phyloP scores from a whole-genome alignment of 169 alveolate genomes.

The Plasmodium berghei region DNA sequence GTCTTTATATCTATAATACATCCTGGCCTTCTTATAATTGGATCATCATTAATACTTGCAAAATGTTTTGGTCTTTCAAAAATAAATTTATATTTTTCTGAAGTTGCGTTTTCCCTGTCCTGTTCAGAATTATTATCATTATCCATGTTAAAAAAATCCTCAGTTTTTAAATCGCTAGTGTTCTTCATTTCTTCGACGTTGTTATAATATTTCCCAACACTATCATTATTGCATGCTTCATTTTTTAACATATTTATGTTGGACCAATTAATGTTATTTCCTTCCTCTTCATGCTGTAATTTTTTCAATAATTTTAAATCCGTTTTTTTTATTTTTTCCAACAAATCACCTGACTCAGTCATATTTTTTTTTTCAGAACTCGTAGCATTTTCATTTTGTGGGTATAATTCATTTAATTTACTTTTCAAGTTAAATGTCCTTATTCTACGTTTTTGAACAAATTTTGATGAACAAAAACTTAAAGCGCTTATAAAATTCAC shows the following conservation, averaged over 20 bases:
- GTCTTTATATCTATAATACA: slow-evolving; percentile 85
- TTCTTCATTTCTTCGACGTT: neutral
- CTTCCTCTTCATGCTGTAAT: slow-evolving; percentile 1
- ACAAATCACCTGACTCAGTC: slow-evolving; percentile 51
- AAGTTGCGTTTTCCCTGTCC: slow-evolving; percentile 3
- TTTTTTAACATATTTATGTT: neutral
- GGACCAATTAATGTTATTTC: neutral
- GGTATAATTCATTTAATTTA: slow-evolving; percentile 11
- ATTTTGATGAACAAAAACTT: neutral
- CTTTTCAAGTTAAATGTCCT: slow-evolving; percentile 23
- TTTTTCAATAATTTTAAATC: slow-evolving; percentile 1
- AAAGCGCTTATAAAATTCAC: slow-evolving; percentile 4
- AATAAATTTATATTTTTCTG: slow-evolving; percentile 52
- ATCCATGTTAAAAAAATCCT: neutral
- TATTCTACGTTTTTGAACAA: slow-evolving; percentile 14
- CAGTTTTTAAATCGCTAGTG: neutral
- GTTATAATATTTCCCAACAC: neutral
- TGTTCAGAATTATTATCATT: neutral
- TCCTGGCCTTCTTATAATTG: slow-evolving; percentile 87
- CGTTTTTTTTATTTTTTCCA: slow-evolving; percentile 38
- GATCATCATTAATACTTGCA: slow-evolving; percentile 86
- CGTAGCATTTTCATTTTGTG: slow-evolving; percentile 35
- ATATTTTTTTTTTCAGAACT: slow-evolving; percentile 16
- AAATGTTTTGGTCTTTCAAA: slow-evolving; percentile 65
- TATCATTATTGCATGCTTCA: neutral